These are phyloP conservation scores for Botrytis aclada DNA, from an alignment of 2,329 filamentous ascomycete genomes.

Conservation along the genomic window DNA sequence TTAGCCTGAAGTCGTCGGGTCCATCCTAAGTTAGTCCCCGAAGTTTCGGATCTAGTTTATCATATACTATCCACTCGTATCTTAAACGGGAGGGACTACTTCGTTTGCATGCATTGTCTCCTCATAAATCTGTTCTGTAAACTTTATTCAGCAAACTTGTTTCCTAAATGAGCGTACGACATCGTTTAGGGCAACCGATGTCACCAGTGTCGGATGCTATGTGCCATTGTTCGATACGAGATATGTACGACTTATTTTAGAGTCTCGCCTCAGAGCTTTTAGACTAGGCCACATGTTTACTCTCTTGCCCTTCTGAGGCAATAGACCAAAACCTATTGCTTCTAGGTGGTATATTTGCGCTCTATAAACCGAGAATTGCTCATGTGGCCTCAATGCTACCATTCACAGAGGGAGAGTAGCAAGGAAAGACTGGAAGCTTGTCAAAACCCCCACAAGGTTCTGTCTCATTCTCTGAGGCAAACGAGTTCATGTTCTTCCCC, in stretches of 20 bases:
- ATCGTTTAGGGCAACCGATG: background rate
- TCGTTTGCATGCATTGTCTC: background rate
- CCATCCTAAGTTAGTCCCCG: background rate
- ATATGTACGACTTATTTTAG: background rate
- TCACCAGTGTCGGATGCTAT: background rate
- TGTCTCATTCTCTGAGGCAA: background rate
- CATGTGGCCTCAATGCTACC: background rate
- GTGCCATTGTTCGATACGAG: background rate
- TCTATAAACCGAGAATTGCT: background rate
- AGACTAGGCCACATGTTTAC: background rate
- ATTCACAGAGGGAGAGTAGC: background rate
- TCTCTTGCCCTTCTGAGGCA: background rate
- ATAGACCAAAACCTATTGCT: background rate
- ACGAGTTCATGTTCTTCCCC: background rate
- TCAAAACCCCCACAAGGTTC: background rate
- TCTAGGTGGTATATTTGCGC: background rate
- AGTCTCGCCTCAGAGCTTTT: background rate
- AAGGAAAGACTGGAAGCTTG: background rate
- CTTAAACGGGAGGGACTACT: background rate
- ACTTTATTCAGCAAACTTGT: background rate
- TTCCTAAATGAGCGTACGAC: background rate
- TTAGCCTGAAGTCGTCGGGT: constrained; percentile 7
- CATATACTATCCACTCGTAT: background rate
- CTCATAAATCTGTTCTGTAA: background rate
- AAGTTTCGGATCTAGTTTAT: background rate